phyloP scores from a whole-genome alignment of 768 basidiomycete species.

The Leccinum barrowsii region DNA sequence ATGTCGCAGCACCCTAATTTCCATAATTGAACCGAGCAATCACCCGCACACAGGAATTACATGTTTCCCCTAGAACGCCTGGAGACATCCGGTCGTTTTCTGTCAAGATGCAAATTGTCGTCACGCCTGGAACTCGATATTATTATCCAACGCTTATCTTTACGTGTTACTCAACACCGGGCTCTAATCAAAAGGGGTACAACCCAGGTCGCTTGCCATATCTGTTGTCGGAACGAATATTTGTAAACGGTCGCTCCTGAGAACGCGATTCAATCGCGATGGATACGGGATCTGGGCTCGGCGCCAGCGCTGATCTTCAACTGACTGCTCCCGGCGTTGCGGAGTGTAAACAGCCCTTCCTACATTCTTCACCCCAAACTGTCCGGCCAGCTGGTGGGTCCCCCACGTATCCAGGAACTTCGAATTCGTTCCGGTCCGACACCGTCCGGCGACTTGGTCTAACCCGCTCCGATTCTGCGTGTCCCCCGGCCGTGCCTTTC shows the following conservation, averaged over 20 bases:
- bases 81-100: neutral
- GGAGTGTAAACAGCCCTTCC: no score
- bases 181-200: neutral
- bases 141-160: slow-evolving; percentile 1
- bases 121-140: slow-evolving; percentile 12
- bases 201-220: slow-evolving; percentile 11
- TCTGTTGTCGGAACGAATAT: neutral
- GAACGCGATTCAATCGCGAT: slow-evolving; percentile 11
- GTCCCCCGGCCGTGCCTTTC: neutral
- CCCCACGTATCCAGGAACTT: neutral
- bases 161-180: neutral
- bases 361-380: no score
- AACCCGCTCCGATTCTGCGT: neutral
- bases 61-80: neutral
- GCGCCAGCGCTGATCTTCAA: neutral
- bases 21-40: neutral
- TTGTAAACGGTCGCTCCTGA: neutral
- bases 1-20: neutral
- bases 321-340: neutral
- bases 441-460: neutral
- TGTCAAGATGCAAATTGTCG: neutral
- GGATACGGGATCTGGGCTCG: slow-evolving; percentile 9
- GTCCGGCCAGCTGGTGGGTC: no score
- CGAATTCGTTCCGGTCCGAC: neutral
- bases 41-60: neutral